Conservation (phyloP, 2,329 filamentous ascomycete genomes). For the Cladophialophora carrionii region DNA sequence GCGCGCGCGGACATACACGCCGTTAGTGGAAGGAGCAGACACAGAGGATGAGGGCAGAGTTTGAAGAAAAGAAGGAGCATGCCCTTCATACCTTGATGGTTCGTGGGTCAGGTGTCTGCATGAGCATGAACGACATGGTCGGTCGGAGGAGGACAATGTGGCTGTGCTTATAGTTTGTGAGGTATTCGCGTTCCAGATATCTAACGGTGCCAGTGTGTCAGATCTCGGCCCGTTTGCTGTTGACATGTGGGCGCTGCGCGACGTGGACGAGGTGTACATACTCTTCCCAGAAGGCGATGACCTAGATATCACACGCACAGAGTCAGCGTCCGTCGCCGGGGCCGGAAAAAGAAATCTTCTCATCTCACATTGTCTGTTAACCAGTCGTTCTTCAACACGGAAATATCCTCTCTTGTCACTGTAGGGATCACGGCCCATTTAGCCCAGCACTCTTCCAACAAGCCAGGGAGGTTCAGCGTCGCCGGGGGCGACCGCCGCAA, state of each 20-base stretch:
- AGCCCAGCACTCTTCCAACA: constrained; percentile 3
- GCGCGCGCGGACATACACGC: constrained; percentile 43
- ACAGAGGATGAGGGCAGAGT: background rate
- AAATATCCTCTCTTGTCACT: constrained; percentile 90
- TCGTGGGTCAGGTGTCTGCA: constrained; percentile 67
- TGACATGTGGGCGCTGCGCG: background rate
- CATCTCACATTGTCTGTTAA: constrained; percentile 84
- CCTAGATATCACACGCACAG: constrained; percentile 54
- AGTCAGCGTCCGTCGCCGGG: constrained; percentile 1
- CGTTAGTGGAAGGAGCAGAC: background rate
- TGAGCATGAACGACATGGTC: constrained; percentile 88
- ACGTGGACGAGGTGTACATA: constrained; percentile 52
- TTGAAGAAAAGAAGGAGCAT: background rate
- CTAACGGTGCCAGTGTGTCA: constrained; percentile 42
- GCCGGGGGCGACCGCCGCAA: background rate
- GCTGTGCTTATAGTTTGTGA: constrained; percentile 76
- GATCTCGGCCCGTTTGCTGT: constrained; percentile 7
- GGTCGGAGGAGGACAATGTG: constrained; percentile 89
- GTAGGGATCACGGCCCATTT: constrained; percentile 27
- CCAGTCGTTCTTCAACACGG: constrained; percentile 89
- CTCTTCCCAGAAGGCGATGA: constrained; percentile 98
- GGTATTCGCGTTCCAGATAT: constrained; percentile 86
- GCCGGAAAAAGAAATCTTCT: background rate
- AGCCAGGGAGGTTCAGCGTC: background rate
- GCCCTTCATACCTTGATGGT: constrained; percentile 48